Percentiles rank a stretch among this genome's conserved stretches.
Evolutionary conservation across 192 early-diverging fungal genomes (phyloP).

Genomic region (Linnemannia elongata): DNA sequence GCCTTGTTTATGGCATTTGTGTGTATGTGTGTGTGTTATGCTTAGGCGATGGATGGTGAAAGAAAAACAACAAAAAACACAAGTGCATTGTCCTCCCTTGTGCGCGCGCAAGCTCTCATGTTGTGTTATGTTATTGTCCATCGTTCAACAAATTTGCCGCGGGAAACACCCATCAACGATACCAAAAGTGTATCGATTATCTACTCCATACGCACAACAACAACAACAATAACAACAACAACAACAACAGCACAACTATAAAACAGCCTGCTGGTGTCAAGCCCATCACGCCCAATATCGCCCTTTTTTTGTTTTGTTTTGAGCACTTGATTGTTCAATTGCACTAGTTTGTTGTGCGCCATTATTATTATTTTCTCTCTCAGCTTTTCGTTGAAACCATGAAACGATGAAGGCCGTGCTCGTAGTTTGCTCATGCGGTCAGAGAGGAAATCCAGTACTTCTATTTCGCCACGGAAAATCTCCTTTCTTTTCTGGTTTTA

Average conservation of each 20-base stretch:
- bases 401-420: background rate
- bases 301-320: background rate
- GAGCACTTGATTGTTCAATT: background rate
- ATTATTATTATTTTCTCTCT: background rate
- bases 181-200: too few species aligned
- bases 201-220: too few species aligned
- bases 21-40: background rate
- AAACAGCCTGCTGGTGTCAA: background rate
- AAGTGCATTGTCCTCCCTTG: background rate
- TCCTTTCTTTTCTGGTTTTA: background rate
- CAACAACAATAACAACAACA: background rate
- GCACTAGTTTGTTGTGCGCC: background rate
- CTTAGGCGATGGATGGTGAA: background rate
- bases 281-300: background rate
- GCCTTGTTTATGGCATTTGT: too few species aligned
- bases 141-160: too few species aligned
- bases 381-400: too few species aligned
- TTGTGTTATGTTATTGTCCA: too few species aligned
- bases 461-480: background rate
- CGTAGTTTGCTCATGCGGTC: background rate
- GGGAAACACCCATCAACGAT: too few species aligned
- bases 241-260: background rate
- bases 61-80: background rate
- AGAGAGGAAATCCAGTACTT: background rate
- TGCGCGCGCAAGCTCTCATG: too few species aligned